phyloP scores from a whole-genome alignment of 495 filamentous ascomycete genomes.

The Saxophila tyrrhenica region DNA sequence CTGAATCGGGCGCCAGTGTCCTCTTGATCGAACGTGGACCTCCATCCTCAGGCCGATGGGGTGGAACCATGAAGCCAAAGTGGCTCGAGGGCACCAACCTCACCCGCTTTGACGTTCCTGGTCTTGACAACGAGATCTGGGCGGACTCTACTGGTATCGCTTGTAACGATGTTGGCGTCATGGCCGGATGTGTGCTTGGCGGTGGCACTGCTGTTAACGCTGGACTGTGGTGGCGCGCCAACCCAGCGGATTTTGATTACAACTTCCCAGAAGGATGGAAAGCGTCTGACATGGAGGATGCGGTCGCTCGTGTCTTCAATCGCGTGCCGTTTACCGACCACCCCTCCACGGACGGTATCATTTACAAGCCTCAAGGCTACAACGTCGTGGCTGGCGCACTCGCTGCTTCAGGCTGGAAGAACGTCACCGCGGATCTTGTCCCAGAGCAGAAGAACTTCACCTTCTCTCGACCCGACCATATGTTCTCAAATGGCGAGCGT shows the following conservation, averaged over 20 bases:
- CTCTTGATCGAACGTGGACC: constrained; percentile 57
- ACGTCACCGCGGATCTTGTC: constrained; percentile 47
- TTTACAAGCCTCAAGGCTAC: constrained; percentile 58
- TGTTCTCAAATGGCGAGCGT: constrained; percentile 54
- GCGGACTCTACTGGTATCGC: constrained; percentile 49
- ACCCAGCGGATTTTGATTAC: constrained; percentile 55
- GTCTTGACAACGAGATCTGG: constrained; percentile 63
- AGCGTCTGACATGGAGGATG: constrained; percentile 45
- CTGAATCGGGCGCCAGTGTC: constrained; percentile 50
- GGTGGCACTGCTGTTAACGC: constrained; percentile 59
- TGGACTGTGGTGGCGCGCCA: constrained; percentile 47
- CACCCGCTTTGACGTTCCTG: constrained; percentile 70
- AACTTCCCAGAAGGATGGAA: constrained; percentile 69
- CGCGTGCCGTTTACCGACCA: constrained; percentile 59
- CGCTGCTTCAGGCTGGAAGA: constrained; percentile 45
- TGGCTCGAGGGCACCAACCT: constrained; percentile 56
- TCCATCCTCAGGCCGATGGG: constrained; percentile 46
- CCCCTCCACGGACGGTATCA: constrained; percentile 56
- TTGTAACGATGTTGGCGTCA: constrained; percentile 58
- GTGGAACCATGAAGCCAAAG: constrained; percentile 46
- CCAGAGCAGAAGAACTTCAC: constrained; percentile 57
- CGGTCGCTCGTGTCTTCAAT: constrained; percentile 49
- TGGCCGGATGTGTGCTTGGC: constrained; percentile 68
- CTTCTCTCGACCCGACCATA: constrained; percentile 56
- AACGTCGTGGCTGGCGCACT: constrained; percentile 49